phyloP scores from a whole-genome alignment of 2,329 filamentous ascomycete species.

The Verruconis gallopava region DNA sequence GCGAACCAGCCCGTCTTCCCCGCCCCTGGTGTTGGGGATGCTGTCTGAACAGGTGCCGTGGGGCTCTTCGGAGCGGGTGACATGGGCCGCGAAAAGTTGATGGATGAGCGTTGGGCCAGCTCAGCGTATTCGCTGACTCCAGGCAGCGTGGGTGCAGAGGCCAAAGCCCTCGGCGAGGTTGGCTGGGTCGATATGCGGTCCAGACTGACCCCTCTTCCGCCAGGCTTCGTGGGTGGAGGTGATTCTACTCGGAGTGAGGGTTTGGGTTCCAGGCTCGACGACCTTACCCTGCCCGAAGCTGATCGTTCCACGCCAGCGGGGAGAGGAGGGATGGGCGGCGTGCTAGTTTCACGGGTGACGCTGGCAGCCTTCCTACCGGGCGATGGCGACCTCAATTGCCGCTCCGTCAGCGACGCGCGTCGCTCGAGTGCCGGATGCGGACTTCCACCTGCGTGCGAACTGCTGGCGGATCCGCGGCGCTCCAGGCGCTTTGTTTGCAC shows the following conservation, averaged over 20 bases:
- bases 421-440: constrained; percentile 25
- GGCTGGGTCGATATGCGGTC: constrained; percentile 1
- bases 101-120: constrained; percentile 27
- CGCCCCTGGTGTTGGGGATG: constrained; percentile 11
- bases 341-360: constrained; percentile 26
- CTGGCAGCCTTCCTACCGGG: constrained; percentile 16
- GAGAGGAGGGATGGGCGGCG: constrained; percentile 65
- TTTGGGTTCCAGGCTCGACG: constrained; percentile 36
- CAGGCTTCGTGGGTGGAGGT: constrained; percentile 21
- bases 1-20: constrained; percentile 26
- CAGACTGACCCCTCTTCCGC: constrained; percentile 8
- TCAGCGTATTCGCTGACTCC: constrained; percentile 24
- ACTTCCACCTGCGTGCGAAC: constrained; percentile 47
- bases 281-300: constrained; percentile 23
- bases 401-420: constrained; percentile 68
- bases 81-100: constrained; percentile 44
- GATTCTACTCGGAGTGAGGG: constrained; percentile 30
- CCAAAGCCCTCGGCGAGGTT: constrained; percentile 27
- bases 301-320: constrained; percentile 31
- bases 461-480: constrained; percentile 54
- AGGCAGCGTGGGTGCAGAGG: constrained; percentile 19
- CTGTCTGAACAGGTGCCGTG: constrained; percentile 17
- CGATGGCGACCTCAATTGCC: constrained; percentile 72
- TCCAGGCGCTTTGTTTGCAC: constrained; percentile 79
- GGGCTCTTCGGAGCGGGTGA: constrained; percentile 26